These are phyloP conservation scores for Escovopsis sp. DNA, from an alignment of 2,329 filamentous ascomycete species.

Conservation along the genomic window DNA sequence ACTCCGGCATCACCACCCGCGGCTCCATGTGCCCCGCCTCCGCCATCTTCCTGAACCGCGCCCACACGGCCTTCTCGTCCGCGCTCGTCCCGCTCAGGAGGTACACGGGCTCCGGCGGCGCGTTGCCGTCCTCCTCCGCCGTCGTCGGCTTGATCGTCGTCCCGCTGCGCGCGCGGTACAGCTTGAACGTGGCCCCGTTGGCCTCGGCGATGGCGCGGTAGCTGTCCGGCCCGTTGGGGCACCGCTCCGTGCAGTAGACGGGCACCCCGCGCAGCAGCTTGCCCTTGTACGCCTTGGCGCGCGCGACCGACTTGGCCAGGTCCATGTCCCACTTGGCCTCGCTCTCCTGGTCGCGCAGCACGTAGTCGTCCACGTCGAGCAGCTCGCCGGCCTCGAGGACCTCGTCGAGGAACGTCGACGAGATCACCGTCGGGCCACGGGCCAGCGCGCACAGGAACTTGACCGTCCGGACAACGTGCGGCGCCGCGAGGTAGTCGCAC, in stretches of 20 bases:
- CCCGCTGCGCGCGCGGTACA: slow-evolving; percentile 61
- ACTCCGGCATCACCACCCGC: slow-evolving; percentile 70
- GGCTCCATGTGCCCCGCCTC: slow-evolving; percentile 64
- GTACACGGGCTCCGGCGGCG: slow-evolving; percentile 59
- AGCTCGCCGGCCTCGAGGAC: slow-evolving; percentile 56
- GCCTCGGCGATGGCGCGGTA: slow-evolving; percentile 76
- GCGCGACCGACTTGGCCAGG: slow-evolving; percentile 50
- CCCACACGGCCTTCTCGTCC: slow-evolving; percentile 63
- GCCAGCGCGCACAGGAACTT: slow-evolving; percentile 89
- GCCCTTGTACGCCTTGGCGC: slow-evolving; percentile 63
- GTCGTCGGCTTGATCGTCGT: slow-evolving; percentile 50
- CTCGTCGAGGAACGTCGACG: slow-evolving; percentile 62
- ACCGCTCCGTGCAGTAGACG: slow-evolving; percentile 70
- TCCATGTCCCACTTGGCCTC: slow-evolving; percentile 59
- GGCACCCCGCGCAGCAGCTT: slow-evolving; percentile 60
- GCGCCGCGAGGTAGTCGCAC: slow-evolving; percentile 79
- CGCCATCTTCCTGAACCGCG: slow-evolving; percentile 66
- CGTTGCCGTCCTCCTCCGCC: slow-evolving; percentile 47
- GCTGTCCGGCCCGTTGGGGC: slow-evolving; percentile 69
- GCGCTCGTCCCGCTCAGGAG: slow-evolving; percentile 56
- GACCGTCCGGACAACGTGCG: slow-evolving; percentile 71
- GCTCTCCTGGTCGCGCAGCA: slow-evolving; percentile 54
- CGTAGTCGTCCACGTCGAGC: slow-evolving; percentile 48
- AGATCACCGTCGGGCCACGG: slow-evolving; percentile 62
- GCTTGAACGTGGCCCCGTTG: slow-evolving; percentile 71